Evolutionary conservation across 768 basidiomycete genomes (phyloP).

Genomic region (Grammothele lineata): DNA sequence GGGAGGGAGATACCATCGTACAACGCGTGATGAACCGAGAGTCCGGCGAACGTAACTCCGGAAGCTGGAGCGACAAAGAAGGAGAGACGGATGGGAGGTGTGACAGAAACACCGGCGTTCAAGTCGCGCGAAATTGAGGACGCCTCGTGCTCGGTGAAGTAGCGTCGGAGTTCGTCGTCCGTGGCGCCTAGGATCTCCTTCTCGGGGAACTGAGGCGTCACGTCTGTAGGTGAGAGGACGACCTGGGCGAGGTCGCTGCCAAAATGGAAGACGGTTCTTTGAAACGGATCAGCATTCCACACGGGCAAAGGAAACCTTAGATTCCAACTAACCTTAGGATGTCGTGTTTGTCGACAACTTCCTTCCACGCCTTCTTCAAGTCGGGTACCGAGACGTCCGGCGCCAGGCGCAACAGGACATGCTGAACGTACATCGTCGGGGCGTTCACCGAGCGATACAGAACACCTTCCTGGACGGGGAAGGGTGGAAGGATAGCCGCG

Average conservation of each 20-base stretch:
- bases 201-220: too few relatives aligned
- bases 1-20: slow-evolving; percentile 31
- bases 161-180: slow-evolving; percentile 9
- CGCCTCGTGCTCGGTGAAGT: slow-evolving; percentile 23
- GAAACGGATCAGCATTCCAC: neutral
- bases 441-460: slow-evolving; percentile 36
- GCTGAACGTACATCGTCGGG: slow-evolving; percentile 41
- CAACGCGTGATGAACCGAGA: slow-evolving; percentile 32
- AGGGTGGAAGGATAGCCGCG: slow-evolving; percentile 33
- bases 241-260: slow-evolving; percentile 26
- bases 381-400: slow-evolving; percentile 16
- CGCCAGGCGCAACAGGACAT: slow-evolving; percentile 33
- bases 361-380: slow-evolving; percentile 33
- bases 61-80: slow-evolving; percentile 16
- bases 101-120: slow-evolving; percentile 15
- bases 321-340: slow-evolving; percentile 23
- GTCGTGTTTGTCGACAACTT: slow-evolving; percentile 22
- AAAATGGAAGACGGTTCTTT: slow-evolving; percentile 31
- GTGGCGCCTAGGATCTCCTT: too few relatives aligned
- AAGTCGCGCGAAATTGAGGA: slow-evolving; percentile 21
- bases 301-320: neutral
- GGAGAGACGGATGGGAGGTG: slow-evolving; percentile 14
- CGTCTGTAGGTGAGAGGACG: slow-evolving; percentile 17
- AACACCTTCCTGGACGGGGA: slow-evolving; percentile 45
- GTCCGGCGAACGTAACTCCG: slow-evolving; percentile 11